phyloP scores from a whole-genome alignment of 179 eudicot species.

The Silene noctiflora region DNA sequence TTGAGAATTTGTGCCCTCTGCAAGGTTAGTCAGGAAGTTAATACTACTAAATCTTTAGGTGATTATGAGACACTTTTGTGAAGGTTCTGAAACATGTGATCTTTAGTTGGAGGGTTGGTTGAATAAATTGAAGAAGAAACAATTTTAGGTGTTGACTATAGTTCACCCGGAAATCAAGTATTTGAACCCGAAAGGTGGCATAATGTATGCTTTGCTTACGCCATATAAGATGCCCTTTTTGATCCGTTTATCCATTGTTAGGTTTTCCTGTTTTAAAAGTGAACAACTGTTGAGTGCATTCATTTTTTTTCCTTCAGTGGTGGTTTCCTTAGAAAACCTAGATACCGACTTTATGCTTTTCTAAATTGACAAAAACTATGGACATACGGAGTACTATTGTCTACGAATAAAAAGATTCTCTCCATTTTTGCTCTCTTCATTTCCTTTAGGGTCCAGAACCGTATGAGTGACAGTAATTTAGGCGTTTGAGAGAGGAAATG shows the following conservation, averaged over 20 bases:
- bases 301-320: background rate
- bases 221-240: conserved; percentile 3
- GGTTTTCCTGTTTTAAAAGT: background rate
- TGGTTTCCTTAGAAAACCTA: background rate
- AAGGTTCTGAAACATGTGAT: conserved; percentile 5
- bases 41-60: background rate
- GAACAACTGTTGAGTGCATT: background rate
- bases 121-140: conserved; percentile 6
- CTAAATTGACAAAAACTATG: background rate
- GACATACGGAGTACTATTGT: no score
- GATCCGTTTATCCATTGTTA: background rate
- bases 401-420: no score
- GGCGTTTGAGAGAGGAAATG: no score
- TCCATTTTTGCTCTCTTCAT: no score
- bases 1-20: background rate
- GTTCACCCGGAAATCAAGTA: conserved; percentile 16
- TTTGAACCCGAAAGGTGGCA: conserved; percentile 13
- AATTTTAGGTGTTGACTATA: conserved; percentile 25
- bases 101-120: conserved; percentile 28
- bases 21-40: background rate
- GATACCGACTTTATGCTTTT: background rate
- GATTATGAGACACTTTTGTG: conserved; percentile 17
- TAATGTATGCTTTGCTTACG: conserved; percentile 13
- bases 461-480: no score
- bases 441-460: no score